Evolutionary conservation across 2,329 filamentous ascomycete genomes (phyloP).

Genomic region (Penicillium concentricum): DNA sequence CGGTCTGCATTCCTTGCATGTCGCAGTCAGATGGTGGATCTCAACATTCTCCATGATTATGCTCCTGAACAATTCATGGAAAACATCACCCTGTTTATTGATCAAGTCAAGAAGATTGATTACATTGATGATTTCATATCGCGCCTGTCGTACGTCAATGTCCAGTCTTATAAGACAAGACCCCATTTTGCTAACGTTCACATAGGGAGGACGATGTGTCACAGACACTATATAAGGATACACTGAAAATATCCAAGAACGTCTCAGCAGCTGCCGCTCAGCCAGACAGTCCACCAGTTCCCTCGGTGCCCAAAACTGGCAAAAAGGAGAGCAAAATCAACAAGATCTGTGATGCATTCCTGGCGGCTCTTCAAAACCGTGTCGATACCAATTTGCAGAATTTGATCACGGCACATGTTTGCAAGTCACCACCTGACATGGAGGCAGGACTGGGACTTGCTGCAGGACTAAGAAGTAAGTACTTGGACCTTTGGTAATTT

Average conservation of each 20-base stretch:
- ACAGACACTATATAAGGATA: conserved; percentile 90
- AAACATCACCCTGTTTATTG: conserved; percentile 72
- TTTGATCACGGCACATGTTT: conserved; percentile 90
- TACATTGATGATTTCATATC: conserved; percentile 91
- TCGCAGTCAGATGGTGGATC: conserved; percentile 89
- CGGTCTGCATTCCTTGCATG: conserved; percentile 81
- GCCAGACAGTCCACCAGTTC: conserved; percentile 20
- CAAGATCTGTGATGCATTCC: conserved; percentile 79
- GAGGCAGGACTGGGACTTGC: conserved; percentile 81
- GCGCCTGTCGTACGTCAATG: conserved; percentile 65
- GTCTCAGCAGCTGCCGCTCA: conserved; percentile 26
- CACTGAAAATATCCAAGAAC: conserved; percentile 53
- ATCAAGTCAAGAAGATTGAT: conserved; percentile 77
- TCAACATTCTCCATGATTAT: conserved; percentile 96
- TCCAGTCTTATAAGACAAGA: background rate
- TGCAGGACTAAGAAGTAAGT: conserved; percentile 61
- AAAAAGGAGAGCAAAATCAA: conserved; percentile 68
- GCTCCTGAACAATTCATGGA: conserved; percentile 80
- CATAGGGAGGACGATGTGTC: conserved; percentile 81
- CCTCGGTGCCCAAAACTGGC: conserved; percentile 5
- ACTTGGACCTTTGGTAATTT: background rate
- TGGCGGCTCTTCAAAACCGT: conserved; percentile 63
- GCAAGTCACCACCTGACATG: conserved; percentile 86
- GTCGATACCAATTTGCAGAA: conserved; percentile 75
- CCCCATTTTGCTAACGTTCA: conserved; percentile 28